phyloP scores from a whole-genome alignment of 768 basidiomycete species.

The Rhizopogon vinicolor region DNA sequence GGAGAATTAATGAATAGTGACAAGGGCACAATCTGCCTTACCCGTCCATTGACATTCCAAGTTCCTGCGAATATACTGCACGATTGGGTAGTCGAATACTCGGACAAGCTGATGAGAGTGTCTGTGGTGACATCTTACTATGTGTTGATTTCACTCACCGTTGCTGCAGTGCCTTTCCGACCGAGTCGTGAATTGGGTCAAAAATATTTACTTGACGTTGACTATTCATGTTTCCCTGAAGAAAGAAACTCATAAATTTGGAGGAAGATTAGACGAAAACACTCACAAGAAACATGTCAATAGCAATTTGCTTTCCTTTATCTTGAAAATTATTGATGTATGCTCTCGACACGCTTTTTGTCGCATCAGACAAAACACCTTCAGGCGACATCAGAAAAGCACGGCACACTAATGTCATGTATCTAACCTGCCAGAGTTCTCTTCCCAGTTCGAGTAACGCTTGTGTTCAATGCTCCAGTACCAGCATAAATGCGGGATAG shows the following conservation, averaged over 20 bases:
- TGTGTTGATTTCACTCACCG: slow-evolving; percentile 39
- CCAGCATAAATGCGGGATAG: slow-evolving; percentile 93
- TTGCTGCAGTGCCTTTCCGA: slow-evolving; percentile 64
- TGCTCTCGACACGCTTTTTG: slow-evolving; percentile 91
- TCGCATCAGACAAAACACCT: slow-evolving; percentile 93
- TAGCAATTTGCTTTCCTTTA: slow-evolving; percentile 88
- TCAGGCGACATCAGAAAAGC: slow-evolving; percentile 9
- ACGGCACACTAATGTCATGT: not conserved
- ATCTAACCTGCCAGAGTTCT: slow-evolving; percentile 77
- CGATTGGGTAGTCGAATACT: slow-evolving; percentile 78
- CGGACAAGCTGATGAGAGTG: slow-evolving; percentile 47
- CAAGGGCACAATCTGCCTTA: slow-evolving; percentile 30
- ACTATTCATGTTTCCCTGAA: slow-evolving; percentile 88
- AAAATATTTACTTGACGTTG: slow-evolving; percentile 88
- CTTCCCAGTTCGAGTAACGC: slow-evolving; percentile 93
- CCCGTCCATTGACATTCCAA: slow-evolving; percentile 94
- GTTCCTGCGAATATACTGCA: slow-evolving; percentile 83
- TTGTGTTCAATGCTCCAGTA: slow-evolving; percentile 91
- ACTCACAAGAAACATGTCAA: slow-evolving; percentile 90
- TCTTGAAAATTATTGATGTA: slow-evolving; percentile 99
- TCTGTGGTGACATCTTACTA: slow-evolving; percentile 3
- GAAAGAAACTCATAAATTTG: slow-evolving; percentile 4
- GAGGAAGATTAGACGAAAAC: not conserved
- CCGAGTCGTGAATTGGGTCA: slow-evolving; percentile 89
- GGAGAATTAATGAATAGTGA: slow-evolving; percentile 6